A percentile compares a stretch with the other conserved stretches of the same genome.
Conservation (phyloP, 2,329 filamentous ascomycete genomes). For the Huntiella bhutanensis region DNA sequence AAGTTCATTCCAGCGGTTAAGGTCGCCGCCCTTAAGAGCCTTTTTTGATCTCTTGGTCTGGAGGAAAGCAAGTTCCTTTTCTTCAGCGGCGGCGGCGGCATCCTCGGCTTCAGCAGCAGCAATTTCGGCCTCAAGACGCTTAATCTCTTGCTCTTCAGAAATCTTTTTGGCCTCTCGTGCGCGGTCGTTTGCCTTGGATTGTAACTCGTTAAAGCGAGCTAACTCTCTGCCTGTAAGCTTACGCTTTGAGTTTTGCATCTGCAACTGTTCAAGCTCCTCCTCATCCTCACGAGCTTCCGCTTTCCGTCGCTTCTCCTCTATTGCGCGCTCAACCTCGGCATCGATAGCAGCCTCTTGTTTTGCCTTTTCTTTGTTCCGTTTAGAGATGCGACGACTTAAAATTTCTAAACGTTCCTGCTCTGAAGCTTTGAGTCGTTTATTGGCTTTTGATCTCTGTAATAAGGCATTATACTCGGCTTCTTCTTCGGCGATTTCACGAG, state of each 20-base stretch:
- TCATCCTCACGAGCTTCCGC: neutral
- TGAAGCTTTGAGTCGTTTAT: neutral
- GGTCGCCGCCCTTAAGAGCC: neutral
- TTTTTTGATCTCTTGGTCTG: slow-evolving; percentile 8
- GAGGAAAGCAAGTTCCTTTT: slow-evolving; percentile 6
- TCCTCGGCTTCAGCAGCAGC: slow-evolving; percentile 3
- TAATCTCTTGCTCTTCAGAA: slow-evolving; percentile 3
- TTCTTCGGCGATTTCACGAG: slow-evolving; percentile 7
- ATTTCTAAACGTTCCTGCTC: slow-evolving; percentile 7
- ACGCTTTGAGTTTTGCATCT: neutral
- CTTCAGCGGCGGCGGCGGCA: slow-evolving; percentile 3
- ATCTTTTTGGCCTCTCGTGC: neutral
- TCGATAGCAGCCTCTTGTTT: slow-evolving; percentile 10
- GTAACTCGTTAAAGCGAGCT: slow-evolving; percentile 6
- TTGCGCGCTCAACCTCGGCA: slow-evolving; percentile 4
- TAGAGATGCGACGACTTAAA: slow-evolving; percentile 5
- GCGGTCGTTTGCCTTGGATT: neutral
- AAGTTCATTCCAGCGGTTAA: slow-evolving; percentile 9
- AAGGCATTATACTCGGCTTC: slow-evolving; percentile 2
- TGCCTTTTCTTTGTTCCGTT: slow-evolving; percentile 10
- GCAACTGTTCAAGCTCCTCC: slow-evolving; percentile 5
- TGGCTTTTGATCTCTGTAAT: neutral
- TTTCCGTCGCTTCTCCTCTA: slow-evolving; percentile 6
- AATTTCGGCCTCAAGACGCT: slow-evolving; percentile 7
- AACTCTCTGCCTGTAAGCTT: slow-evolving; percentile 2